Conservation (phyloP, 2,329 filamentous ascomycete species). For the Aspergillus sp. region DNA sequence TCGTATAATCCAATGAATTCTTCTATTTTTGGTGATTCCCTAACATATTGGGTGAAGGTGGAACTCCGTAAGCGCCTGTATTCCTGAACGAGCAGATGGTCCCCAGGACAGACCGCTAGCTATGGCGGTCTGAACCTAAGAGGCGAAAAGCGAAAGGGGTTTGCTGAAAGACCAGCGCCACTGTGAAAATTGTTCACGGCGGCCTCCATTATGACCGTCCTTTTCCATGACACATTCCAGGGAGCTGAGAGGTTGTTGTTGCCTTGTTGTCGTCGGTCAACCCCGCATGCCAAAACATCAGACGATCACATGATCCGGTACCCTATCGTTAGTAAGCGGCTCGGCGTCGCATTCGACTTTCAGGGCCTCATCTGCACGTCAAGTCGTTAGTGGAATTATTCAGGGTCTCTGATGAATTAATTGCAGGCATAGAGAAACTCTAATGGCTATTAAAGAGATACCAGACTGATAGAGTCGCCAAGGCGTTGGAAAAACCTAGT, state of each 20-base stretch:
- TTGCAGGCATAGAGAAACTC: constrained; percentile 7
- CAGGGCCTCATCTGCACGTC: constrained; percentile 3
- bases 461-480: not conserved
- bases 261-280: not conserved
- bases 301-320: constrained; percentile 1
- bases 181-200: not conserved
- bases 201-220: not conserved
- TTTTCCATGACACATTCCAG: not conserved
- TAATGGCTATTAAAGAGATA: not conserved
- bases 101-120: constrained; percentile 21
- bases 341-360: not conserved
- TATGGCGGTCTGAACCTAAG: not conserved
- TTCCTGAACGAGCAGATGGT: constrained; percentile 32
- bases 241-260: not conserved
- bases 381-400: not conserved
- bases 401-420: not conserved
- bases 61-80: constrained; percentile 36
- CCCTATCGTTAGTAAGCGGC: not conserved
- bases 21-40: constrained; percentile 14
- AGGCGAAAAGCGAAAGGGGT: not conserved
- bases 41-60: constrained; percentile 22
- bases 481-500: not conserved
- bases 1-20: constrained; percentile 24
- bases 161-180: not conserved
- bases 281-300: constrained; percentile 3